Percentiles rank a stretch among this genome's conserved stretches.
Evolutionary conservation across 139 green algal species (phyloP).

Genomic region (Dunaliella sp.): DNA sequence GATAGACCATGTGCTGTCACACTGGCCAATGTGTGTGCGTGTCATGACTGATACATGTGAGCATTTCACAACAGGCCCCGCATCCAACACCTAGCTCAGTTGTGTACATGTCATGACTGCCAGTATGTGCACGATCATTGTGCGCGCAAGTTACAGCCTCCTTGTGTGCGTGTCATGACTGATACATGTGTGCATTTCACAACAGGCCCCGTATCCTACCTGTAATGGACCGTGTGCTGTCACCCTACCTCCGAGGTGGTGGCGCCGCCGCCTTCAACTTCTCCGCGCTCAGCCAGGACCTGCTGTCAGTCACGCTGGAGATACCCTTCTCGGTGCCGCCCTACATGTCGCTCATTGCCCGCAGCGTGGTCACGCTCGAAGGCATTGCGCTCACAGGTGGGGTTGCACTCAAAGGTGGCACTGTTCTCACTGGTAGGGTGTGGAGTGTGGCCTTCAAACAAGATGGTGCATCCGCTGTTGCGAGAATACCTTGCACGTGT

Average conservation of each 20-base stretch:
- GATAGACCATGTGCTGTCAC: background rate
- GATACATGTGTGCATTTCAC: too few species aligned
- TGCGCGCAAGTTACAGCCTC: too few species aligned
- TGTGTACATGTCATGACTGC: background rate
- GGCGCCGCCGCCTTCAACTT: slow-evolving; percentile 79
- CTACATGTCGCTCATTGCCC: slow-evolving; percentile 83
- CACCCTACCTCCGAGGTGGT: slow-evolving; percentile 77
- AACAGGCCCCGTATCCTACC: slow-evolving; percentile 49
- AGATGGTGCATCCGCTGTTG: too few species aligned
- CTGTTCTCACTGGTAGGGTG: too few species aligned
- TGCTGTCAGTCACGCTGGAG: slow-evolving; percentile 74
- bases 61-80: background rate
- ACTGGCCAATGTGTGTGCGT: background rate
- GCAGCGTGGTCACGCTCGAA: slow-evolving; percentile 69
- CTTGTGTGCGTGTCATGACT: background rate
- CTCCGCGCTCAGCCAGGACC: slow-evolving; percentile 47
- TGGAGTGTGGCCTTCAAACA: too few species aligned
- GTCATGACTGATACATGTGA: too few species aligned
- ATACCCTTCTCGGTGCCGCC: slow-evolving; percentile 87
- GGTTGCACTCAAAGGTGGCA: too few species aligned
- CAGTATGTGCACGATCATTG: too few species aligned
- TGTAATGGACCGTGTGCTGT: slow-evolving; percentile 76
- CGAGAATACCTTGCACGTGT: too few species aligned
- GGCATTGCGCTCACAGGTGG: slow-evolving; percentile 73
- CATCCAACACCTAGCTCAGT: too few species aligned